These are phyloP conservation scores for Pichia scutulata DNA, from an alignment of 805 yeast species.

Conservation along the genomic window DNA sequence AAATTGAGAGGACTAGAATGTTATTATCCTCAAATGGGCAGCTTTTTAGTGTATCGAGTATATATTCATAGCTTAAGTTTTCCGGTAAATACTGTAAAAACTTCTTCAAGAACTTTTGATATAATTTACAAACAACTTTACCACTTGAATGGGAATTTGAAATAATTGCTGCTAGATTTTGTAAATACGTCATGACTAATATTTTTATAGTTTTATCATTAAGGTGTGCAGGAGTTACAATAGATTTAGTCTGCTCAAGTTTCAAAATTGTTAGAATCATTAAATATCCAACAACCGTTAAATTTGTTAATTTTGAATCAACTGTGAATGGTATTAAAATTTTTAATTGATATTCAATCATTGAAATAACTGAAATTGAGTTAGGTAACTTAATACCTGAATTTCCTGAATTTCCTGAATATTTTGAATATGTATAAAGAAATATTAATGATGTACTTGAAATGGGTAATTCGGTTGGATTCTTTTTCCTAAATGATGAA, in stretches of 20 bases:
- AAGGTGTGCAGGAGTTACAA: not conserved
- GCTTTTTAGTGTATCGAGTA: conserved; percentile 52
- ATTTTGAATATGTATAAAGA: conserved; percentile 20
- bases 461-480: conserved; percentile 12
- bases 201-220: not conserved
- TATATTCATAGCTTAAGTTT: conserved; percentile 46
- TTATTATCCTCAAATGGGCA: conserved; percentile 52
- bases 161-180: conserved; percentile 17
- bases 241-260: not conserved
- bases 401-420: conserved; percentile 9
- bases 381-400: conserved; percentile 1
- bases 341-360: conserved; percentile 36
- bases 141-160: conserved; percentile 13
- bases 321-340: conserved; percentile 33
- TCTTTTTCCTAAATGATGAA: conserved; percentile 10
- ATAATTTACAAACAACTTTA: conserved; percentile 22
- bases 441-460: conserved; percentile 7
- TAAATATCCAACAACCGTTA: conserved; percentile 13
- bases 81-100: conserved; percentile 54
- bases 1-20: conserved; percentile 53
- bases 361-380: conserved; percentile 13
- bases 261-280: conserved; percentile 10
- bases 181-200: conserved; percentile 19
- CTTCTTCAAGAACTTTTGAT: conserved; percentile 57
- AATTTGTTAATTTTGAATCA: conserved; percentile 15